Percentiles rank a stretch among this genome's conserved stretches.
These are phyloP conservation scores for Trichopus zeylanicus DNA, from an alignment of 116 monocot species.

Conservation along the genomic window DNA sequence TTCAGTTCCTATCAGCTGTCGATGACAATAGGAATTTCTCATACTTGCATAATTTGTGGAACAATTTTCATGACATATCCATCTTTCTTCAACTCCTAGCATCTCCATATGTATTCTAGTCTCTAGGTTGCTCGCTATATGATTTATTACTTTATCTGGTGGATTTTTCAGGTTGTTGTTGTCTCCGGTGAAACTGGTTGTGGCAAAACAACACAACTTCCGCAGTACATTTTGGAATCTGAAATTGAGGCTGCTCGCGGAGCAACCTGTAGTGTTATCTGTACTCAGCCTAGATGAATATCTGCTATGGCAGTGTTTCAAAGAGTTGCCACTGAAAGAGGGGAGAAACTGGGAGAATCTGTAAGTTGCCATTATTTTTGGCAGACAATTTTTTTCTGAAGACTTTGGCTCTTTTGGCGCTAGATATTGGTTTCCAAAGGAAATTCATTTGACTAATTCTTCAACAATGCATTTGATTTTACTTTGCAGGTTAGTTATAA, in stretches of 20 bases:
- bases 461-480: too few relatives aligned
- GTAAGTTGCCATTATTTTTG: constrained; percentile 35
- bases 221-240: constrained; percentile 94
- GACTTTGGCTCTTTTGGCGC: neutral
- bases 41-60: too few relatives aligned
- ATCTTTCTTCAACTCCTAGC: too few relatives aligned
- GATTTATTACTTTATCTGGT: constrained; percentile 1
- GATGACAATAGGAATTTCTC: too few relatives aligned
- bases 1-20: too few relatives aligned
- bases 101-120: too few relatives aligned
- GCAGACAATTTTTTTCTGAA: neutral
- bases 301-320: constrained; percentile 98
- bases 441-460: too few relatives aligned
- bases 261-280: constrained; percentile 81
- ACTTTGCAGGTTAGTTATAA: constrained; percentile 88
- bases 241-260: constrained; percentile 90
- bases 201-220: constrained; percentile 96
- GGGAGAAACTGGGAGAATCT: constrained; percentile 92
- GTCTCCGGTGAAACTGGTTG: constrained; percentile 98
- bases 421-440: too few relatives aligned
- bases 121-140: neutral
- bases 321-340: constrained; percentile 95
- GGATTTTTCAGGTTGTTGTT: constrained; percentile 70
- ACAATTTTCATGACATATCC: too few relatives aligned
- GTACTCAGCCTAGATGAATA: constrained; percentile 94